These are phyloP conservation scores for Porphyrellus cyaneotinctus DNA, from an alignment of 768 basidiomycete species.

Conservation along the genomic window DNA sequence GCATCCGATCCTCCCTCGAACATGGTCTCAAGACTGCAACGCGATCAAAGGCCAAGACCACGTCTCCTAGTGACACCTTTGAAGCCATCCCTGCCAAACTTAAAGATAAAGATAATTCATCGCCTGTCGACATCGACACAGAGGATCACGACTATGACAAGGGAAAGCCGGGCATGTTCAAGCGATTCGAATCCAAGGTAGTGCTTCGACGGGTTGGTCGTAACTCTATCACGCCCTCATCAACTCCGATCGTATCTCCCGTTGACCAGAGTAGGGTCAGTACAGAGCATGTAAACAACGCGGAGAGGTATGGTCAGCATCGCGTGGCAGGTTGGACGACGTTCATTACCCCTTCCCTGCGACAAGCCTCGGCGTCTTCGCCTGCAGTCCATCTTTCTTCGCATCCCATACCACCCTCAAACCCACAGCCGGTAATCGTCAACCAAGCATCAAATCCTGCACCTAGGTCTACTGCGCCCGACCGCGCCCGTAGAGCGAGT, in stretches of 20 bases:
- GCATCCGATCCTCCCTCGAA: conserved; percentile 63
- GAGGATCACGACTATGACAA: conserved; percentile 35
- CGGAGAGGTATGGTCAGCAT: conserved; percentile 35
- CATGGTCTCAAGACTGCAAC: conserved; percentile 64
- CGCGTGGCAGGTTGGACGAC: conserved; percentile 52
- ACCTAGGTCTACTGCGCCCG: conserved; percentile 45
- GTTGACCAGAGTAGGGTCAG: conserved; percentile 20
- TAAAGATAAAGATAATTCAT: conserved; percentile 38
- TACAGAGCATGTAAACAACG: conserved; percentile 34
- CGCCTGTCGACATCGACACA: conserved; percentile 30
- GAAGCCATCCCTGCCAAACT: conserved; percentile 42
- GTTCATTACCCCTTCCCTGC: conserved; percentile 63
- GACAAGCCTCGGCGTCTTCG: conserved; percentile 70
- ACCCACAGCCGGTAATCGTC: conserved; percentile 44
- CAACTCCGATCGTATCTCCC: conserved; percentile 37
- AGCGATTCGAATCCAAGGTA: conserved; percentile 47
- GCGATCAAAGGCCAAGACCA: conserved; percentile 45
- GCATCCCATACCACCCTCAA: conserved; percentile 51
- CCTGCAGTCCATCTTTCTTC: conserved; percentile 66
- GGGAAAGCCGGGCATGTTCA: conserved; percentile 44
- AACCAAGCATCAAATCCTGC: conserved; percentile 46
- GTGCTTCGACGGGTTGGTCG: conserved; percentile 45
- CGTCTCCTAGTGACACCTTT: conserved; percentile 38
- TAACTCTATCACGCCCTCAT: conserved; percentile 37
- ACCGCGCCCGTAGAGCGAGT: conserved; percentile 41